Conservation (phyloP, 1,139 yeast genomes). For the Candida sanyaensis region DNA sequence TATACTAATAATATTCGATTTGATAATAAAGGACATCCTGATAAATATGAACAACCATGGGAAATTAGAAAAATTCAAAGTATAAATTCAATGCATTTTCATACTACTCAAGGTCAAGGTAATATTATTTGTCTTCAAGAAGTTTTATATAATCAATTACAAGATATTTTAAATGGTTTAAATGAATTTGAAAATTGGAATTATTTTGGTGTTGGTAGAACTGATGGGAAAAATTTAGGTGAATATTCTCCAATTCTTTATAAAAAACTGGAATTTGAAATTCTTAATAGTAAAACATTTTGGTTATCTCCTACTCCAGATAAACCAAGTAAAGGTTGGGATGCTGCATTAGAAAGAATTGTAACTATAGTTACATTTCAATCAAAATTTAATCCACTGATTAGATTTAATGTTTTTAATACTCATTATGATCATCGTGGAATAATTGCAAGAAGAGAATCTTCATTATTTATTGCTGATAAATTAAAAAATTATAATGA, state of each 20-base stretch:
- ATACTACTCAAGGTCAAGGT: conserved; percentile 32
- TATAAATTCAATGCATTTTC: conserved; percentile 40
- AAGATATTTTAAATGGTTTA: conserved; percentile 42
- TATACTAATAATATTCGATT: conserved; percentile 58
- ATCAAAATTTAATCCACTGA: conserved; percentile 21
- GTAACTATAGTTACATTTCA: conserved; percentile 42
- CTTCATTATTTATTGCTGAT: conserved; percentile 48
- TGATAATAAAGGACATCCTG: conserved; percentile 33
- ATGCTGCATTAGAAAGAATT: conserved; percentile 44
- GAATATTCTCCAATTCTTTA: conserved; percentile 50
- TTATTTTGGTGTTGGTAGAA: conserved; percentile 51
- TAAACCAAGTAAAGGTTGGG: conserved; percentile 42
- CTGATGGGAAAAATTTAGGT: conserved; percentile 45
- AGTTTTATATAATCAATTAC: conserved; percentile 51
- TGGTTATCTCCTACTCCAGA: conserved; percentile 48
- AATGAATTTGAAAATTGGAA: conserved; percentile 30
- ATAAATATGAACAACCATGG: conserved; percentile 46
- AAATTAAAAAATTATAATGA: conserved; percentile 39
- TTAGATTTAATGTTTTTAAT: conserved; percentile 46
- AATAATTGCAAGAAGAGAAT: conserved; percentile 43
- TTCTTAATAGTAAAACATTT: conserved; percentile 36
- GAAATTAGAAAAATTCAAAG: conserved; percentile 31
- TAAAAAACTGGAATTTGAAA: conserved; percentile 27
- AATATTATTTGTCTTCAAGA: conserved; percentile 53
- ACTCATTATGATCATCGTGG: conserved; percentile 65